Base-by-base conservation (phyloP, 2,329 filamentous ascomycete genomes). In the Xylariaceae sp. region DNA sequence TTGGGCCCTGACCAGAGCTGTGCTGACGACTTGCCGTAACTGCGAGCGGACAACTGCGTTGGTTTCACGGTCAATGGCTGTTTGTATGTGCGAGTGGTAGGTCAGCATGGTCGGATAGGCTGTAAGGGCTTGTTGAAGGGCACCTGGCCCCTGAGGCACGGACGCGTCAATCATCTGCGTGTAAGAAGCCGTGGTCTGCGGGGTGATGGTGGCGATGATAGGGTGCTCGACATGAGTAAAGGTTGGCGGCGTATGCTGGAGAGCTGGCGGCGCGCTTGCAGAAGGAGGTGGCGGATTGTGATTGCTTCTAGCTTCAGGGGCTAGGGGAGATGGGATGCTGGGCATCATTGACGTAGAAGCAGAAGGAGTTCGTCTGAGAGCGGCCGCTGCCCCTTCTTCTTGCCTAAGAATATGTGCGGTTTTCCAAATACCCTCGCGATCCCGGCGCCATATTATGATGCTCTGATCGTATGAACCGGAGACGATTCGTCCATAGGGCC, bases 391-490 rank as follows among this genome's bases (percentile, higher is more conserved):
- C 2, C 86, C 88, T 56, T 90, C 87, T 68, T 90, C 88, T 70
- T 96, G 91, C 40, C 86, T 82, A 9, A 96, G 79, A 44, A 85
- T 84, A 62, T 93, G 90, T 32, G 86, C 86, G 51, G 88, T 85
- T 63, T 87, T 87, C 93, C 95, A 98, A 21, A 89, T 84, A 2
- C 93, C 93, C 63, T 95, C 87, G 62, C 86, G 84, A 62, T 96
- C 89, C 59, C 91, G 88, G 64, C 90, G 89, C 95, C 95, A 99
- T 54, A 99, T 90, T 63, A 97, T 93, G 65, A 99, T 91, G 10
- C 87, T 93, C 75, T 96, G 91, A 65, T 99, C 95, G 65, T 99
- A 99, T 0, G 92, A 96, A 2, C 95, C 95, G 6, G 93, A 97
- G 2, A 99, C 91, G 56, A 99, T 99, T n/a, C 93, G 88, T 9